Evolutionary conservation across 805 yeast genomes (phyloP), one percentile per base, ranked within the genome.

Genomic region (Suhomyces pyralidae): DNA sequence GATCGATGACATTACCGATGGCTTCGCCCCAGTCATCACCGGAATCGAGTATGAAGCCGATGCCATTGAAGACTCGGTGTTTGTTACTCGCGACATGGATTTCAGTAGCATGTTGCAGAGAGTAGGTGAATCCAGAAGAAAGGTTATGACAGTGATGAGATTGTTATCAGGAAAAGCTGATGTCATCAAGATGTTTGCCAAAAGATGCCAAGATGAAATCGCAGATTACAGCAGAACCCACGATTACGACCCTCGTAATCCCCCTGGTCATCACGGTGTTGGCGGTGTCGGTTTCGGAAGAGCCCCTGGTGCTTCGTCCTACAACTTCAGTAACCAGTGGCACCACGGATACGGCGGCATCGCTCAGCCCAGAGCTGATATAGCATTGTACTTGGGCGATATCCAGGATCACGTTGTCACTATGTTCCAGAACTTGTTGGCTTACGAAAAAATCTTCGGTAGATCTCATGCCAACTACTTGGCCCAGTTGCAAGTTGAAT

Each of bases 281-380:
- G 55, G 55, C 9, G 76, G 75, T 6, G 68, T 67, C 40, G 62
- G 68, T 25, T 71, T 71, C 55, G 76, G 74, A 5, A 74, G 72
- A 3, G 64, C 61, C 7, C 73, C 74, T 1, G 74, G 74, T 5
- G 69, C 71, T 15, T 56, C 67, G 50, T 40, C 48, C 28, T 25
- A 40, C 24, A 42, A 32, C 22, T 36, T 40, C 38, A 47, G 51
- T 38, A 43, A 20, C 45, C 51, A 51, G 12, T 49, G 51, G 55
- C 55, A 52, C 28, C 42, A 45, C 34, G 26, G 30, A 19, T 46
- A 28, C 14, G 49, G 46, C 3, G 59, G 56, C 19, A 58, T 62
- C 3, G 66, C 62, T 1, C 69, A 64, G 42, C 69, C 69, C 9
- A 55, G 69, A 32, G 68, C 68, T n/a, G 68, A 66, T 47, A 65